phyloP scores from a whole-genome alignment of 495 filamentous ascomycete genomes.

The Saxophila tyrrhenica region DNA sequence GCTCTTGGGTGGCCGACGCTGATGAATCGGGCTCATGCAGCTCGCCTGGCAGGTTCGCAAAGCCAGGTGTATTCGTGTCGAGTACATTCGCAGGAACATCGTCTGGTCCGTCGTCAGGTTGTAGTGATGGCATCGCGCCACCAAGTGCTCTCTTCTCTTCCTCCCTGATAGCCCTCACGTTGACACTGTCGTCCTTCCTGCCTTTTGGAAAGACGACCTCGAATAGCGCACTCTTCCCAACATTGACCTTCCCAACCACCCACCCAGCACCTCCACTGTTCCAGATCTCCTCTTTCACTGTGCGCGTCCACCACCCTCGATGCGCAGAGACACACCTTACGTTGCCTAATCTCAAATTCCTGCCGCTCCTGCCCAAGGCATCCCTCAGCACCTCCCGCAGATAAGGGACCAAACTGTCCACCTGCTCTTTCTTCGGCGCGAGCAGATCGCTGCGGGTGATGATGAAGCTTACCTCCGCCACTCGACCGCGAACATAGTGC shows the following conservation, averaged over 20 bases:
- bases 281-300: constrained; percentile 73
- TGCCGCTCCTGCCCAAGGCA: constrained; percentile 49
- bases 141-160: background rate
- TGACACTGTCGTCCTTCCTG: constrained; percentile 33
- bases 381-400: constrained; percentile 60
- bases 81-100: background rate
- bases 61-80: background rate
- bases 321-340: constrained; percentile 74
- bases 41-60: background rate
- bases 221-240: constrained; percentile 89
- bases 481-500: constrained; percentile 50
- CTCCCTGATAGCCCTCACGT: background rate
- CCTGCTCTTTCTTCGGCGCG: constrained; percentile 65
- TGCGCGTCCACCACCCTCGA: constrained; percentile 75
- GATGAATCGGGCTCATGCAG: background rate
- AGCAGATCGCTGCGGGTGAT: constrained; percentile 83
- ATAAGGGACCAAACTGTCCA: constrained; percentile 74
- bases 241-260: constrained; percentile 97
- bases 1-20: background rate
- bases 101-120: background rate
- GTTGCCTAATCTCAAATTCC: constrained; percentile 64
- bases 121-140: background rate
- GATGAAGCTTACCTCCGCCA: constrained; percentile 69
- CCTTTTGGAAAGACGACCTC: constrained; percentile 78
- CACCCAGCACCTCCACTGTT: constrained; percentile 76